Percentiles rank a stretch among this genome's conserved stretches.
phyloP scores from a whole-genome alignment of 2,329 filamentous ascomycete species.

The Botrytis deweyae region DNA sequence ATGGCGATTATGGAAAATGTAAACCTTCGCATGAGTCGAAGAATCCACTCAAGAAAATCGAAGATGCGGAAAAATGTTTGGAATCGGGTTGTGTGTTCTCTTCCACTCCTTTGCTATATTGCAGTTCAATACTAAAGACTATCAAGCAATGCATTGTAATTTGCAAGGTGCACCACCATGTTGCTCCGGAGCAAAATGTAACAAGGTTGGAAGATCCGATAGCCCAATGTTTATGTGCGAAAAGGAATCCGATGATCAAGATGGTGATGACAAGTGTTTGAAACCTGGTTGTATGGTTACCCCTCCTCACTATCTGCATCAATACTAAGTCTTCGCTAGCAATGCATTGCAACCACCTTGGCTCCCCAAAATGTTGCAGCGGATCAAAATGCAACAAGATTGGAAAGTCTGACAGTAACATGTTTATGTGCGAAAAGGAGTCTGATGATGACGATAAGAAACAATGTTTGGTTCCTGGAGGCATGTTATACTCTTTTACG shows the following conservation, averaged over 20 bases:
- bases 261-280: background rate
- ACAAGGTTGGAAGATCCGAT: background rate
- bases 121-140: background rate
- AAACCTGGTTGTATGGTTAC: background rate
- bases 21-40: background rate
- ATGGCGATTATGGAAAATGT: background rate
- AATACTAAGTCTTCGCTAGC: background rate
- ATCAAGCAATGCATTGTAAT: background rate
- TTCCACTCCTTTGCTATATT: background rate
- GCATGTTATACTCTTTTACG: background rate
- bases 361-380: background rate
- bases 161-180: background rate
- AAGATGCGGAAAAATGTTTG: background rate
- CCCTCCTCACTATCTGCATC: background rate
- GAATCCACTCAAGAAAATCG: background rate
- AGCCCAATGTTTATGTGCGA: background rate
- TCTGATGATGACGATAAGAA: background rate
- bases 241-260: background rate
- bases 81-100: background rate
- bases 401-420: background rate
- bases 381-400: conserved; percentile 2
- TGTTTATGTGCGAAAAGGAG: background rate
- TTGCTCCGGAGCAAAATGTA: background rate
- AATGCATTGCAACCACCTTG: background rate
- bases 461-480: background rate